phyloP scores from a whole-genome alignment of 2,329 filamentous ascomycete genomes.

The Penicillium hesseltinei region DNA sequence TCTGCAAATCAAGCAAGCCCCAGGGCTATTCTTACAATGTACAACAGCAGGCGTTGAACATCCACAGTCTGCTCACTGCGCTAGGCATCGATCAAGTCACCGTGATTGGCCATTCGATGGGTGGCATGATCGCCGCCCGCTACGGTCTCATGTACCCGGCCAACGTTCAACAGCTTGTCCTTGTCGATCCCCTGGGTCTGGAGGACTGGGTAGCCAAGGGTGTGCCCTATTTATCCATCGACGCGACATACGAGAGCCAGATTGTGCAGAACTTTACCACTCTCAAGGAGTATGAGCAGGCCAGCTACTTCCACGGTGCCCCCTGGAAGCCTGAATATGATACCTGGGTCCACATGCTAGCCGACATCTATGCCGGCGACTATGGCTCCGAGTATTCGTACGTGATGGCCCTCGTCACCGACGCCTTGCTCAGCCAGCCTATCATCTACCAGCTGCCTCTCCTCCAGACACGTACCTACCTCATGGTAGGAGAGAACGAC shows the following conservation, averaged over 20 bases:
- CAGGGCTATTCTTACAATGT: slow-evolving; percentile 16
- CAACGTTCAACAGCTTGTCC: slow-evolving; percentile 11
- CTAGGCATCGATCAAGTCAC: slow-evolving; percentile 11
- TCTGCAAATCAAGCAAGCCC: slow-evolving; percentile 19
- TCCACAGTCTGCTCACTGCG: slow-evolving; percentile 14
- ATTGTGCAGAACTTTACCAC: slow-evolving; percentile 12
- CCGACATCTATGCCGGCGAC: slow-evolving; percentile 13
- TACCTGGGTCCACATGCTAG: slow-evolving; percentile 16
- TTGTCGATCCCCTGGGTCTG: slow-evolving; percentile 13
- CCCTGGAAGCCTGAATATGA: slow-evolving; percentile 15
- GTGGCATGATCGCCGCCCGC: slow-evolving; percentile 16
- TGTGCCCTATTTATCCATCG: slow-evolving; percentile 10
- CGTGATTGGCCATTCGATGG: slow-evolving; percentile 16
- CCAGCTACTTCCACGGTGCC: slow-evolving; percentile 13
- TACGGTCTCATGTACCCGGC: slow-evolving; percentile 17
- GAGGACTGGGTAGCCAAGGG: slow-evolving; percentile 18
- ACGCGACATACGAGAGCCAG: slow-evolving; percentile 8
- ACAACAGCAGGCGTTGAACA: slow-evolving; percentile 13
- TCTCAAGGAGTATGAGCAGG: slow-evolving; percentile 14
- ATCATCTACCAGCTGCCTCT: slow-evolving; percentile 13
- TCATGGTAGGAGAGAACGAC: slow-evolving; percentile 14
- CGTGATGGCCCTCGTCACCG: slow-evolving; percentile 16
- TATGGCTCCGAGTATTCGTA: slow-evolving; percentile 13
- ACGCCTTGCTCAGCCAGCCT: slow-evolving; percentile 14
- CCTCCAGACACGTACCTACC: slow-evolving; percentile 14